Base-by-base conservation (phyloP, 306 rosid species). In the Morella rubra region DNA sequence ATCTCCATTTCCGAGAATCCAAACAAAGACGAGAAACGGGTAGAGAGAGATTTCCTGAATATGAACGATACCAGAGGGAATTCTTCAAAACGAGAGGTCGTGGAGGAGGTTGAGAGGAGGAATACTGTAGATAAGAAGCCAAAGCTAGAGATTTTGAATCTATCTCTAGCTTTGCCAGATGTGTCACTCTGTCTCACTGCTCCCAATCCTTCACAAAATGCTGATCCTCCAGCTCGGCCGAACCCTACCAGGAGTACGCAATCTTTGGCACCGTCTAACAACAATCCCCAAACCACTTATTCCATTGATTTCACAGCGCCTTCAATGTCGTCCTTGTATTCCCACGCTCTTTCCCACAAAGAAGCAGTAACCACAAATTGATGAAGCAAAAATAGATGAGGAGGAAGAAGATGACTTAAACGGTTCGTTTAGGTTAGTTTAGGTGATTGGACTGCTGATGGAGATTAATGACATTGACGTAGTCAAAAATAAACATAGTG, bases 141-240 rank as follows among this genome's bases (percentile, higher is more conserved):
- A 5, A 96, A 91, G 87, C 75, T 92, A 4, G 98, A 91, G 86
- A 87, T 97, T 2, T 83, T 96, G 18, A 93, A 91, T 80, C 93
- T 96, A 50, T 92, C 99, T 82, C 89, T 96, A 42, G 98, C 93
- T 77, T 83, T 89, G 80, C 98, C 99, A 74, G 93, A 95, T 61
- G 96, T 89, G 9, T 92, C 97, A 0, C 91, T 89, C 47, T 92
- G 98, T 69, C 98, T 92, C 55, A 90, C 96, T 19, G 97, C 99
- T 47, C 93, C 97, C 9, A 90, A 92, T 68, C 93, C 93, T 11
- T 72, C 90, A 8, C 97, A 95, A 18, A 85, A 87, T 74, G 87
- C 80, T 64, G 91, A 83, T 77, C 84, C 79, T 76, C 86, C 83
- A 2, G 76, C 83, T 52, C 74, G 76, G 74, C 86, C 76, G 0